Percentiles rank a stretch among this genome's conserved stretches.
Evolutionary conservation across 2,329 filamentous ascomycete species (phyloP).

Genomic region (Botrytis porri): DNA sequence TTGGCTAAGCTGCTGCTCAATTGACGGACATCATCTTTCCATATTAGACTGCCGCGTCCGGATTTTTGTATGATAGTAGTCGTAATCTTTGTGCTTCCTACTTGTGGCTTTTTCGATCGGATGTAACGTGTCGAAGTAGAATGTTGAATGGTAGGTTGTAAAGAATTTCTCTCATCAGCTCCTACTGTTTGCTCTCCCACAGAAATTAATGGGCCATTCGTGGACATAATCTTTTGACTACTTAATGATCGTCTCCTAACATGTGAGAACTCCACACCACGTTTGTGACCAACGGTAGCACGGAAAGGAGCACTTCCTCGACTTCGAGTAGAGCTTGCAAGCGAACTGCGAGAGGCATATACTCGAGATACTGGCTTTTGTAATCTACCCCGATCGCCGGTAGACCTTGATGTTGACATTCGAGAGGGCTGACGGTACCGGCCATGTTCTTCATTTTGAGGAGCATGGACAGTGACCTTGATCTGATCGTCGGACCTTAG

Average conservation of each 20-base stretch:
- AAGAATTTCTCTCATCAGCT: constrained; percentile 28
- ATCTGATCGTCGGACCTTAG: constrained; percentile 45
- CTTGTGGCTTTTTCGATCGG: constrained; percentile 33
- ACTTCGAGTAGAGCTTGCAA: constrained; percentile 46
- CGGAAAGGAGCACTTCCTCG: constrained; percentile 38
- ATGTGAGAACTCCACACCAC: constrained; percentile 63
- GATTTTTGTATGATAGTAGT: constrained; percentile 22
- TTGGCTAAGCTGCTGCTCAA: constrained; percentile 83
- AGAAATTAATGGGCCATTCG: not conserved
- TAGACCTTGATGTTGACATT: constrained; percentile 11
- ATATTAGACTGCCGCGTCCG: constrained; percentile 37
- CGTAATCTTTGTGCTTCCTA: constrained; percentile 17
- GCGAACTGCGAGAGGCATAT: constrained; percentile 46
- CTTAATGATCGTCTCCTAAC: constrained; percentile 38
- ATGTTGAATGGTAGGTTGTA: constrained; percentile 21
- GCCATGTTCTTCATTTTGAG: constrained; percentile 16
- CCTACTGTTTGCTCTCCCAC: constrained; percentile 26
- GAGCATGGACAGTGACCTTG: constrained; percentile 36
- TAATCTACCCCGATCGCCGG: constrained; percentile 21
- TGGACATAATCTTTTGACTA: constrained; percentile 20
- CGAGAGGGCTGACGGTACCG: not conserved
- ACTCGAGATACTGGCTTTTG: constrained; percentile 27
- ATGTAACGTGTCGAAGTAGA: constrained; percentile 33
- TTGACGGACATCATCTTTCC: constrained; percentile 76
- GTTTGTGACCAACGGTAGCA: constrained; percentile 52